Percentiles rank a stretch among this genome's conserved stretches.
phyloP scores from a whole-genome alignment of 2,329 filamentous ascomycete species.

The Ilyonectria mors-panacis region DNA sequence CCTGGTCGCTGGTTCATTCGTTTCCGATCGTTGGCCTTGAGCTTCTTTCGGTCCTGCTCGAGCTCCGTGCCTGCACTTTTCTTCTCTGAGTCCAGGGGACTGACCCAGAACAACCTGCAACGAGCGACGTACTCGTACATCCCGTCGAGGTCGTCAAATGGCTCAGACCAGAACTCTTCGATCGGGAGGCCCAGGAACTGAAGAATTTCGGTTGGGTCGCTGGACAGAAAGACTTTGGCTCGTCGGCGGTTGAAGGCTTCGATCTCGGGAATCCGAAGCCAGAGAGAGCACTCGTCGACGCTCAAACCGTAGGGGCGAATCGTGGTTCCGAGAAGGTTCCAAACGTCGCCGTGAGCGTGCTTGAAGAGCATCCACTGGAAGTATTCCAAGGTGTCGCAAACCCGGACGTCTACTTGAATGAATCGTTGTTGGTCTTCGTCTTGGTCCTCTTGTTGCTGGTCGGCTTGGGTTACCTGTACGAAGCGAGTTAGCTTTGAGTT shows the following conservation, averaged over 20 bases:
- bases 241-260: slow-evolving; percentile 71
- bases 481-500: background rate
- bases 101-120: slow-evolving; percentile 71
- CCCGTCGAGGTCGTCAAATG: slow-evolving; percentile 68
- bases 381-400: slow-evolving; percentile 60
- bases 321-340: slow-evolving; percentile 74
- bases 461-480: background rate
- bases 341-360: slow-evolving; percentile 79
- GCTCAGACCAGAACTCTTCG: slow-evolving; percentile 62
- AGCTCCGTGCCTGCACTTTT: slow-evolving; percentile 20
- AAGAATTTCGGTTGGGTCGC: slow-evolving; percentile 69
- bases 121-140: slow-evolving; percentile 74
- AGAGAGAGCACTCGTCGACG: slow-evolving; percentile 73
- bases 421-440: slow-evolving; percentile 47
- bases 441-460: background rate
- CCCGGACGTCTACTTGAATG: slow-evolving; percentile 79
- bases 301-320: slow-evolving; percentile 78
- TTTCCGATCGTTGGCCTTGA: slow-evolving; percentile 70
- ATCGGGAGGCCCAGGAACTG: slow-evolving; percentile 74
- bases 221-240: slow-evolving; percentile 72
- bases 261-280: slow-evolving; percentile 77
- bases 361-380: slow-evolving; percentile 78
- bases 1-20: slow-evolving; percentile 69
- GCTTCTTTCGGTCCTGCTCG: slow-evolving; percentile 51
- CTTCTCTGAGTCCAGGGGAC: slow-evolving; percentile 51